These are phyloP conservation scores for Neofusicoccum sp. DNA, from an alignment of 2,329 filamentous ascomycete genomes.

Conservation along the genomic window DNA sequence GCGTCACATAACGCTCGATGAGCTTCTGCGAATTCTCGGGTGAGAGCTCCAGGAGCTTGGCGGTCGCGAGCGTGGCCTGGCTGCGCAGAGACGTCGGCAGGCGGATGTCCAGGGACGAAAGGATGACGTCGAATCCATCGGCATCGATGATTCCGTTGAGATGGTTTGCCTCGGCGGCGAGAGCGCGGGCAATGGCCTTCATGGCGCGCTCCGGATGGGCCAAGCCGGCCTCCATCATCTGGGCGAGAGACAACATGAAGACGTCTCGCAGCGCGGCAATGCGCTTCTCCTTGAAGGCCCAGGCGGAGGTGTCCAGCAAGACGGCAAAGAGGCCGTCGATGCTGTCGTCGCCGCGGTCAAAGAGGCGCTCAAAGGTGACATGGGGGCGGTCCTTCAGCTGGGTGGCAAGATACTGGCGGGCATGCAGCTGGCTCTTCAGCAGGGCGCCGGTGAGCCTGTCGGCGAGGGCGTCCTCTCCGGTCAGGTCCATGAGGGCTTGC, in stretches of 20 bases:
- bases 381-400: slow-evolving; percentile 40
- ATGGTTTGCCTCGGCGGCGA: slow-evolving; percentile 54
- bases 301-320: slow-evolving; percentile 42
- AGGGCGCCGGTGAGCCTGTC: slow-evolving; percentile 41
- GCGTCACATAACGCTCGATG: slow-evolving; percentile 72
- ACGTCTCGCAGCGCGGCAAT: slow-evolving; percentile 54
- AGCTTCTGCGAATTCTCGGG: slow-evolving; percentile 67
- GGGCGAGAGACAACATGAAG: slow-evolving; percentile 76
- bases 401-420: slow-evolving; percentile 40
- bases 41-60: slow-evolving; percentile 78
- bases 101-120: slow-evolving; percentile 84
- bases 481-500: slow-evolving; percentile 42
- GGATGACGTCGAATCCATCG: slow-evolving; percentile 78
- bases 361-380: slow-evolving; percentile 44
- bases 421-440: slow-evolving; percentile 32
- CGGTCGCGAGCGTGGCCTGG: slow-evolving; percentile 77
- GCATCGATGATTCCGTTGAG: slow-evolving; percentile 64
- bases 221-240: slow-evolving; percentile 85
- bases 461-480: slow-evolving; percentile 41
- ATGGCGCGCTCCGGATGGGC: slow-evolving; percentile 64
- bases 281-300: slow-evolving; percentile 44
- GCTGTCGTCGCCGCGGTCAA: slow-evolving; percentile 45
- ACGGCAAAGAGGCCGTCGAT: slow-evolving; percentile 45
- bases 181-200: slow-evolving; percentile 58
- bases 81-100: slow-evolving; percentile 70